phyloP scores from a whole-genome alignment of 1,139 yeast genomes.

The Hyphopichia fennica region DNA sequence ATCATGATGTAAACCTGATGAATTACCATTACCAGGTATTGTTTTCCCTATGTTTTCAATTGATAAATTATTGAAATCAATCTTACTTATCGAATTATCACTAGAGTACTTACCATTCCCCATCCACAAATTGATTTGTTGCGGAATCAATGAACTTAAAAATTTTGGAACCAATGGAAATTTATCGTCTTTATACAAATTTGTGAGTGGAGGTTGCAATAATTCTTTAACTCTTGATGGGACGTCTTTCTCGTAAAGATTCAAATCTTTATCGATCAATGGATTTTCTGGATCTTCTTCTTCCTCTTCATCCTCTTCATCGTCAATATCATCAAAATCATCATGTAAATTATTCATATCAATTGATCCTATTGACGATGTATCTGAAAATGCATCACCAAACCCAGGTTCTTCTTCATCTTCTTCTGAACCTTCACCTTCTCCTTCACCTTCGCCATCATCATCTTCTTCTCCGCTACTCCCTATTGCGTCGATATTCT shows the following conservation, averaged over 20 bases:
- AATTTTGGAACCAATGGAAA: slow-evolving; percentile 46
- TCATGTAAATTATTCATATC: slow-evolving; percentile 49
- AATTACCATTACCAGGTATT: slow-evolving; percentile 55
- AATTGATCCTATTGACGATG: slow-evolving; percentile 30
- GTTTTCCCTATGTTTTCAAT: slow-evolving; percentile 39
- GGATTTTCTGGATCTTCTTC: too few species aligned
- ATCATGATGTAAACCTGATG: slow-evolving; percentile 80
- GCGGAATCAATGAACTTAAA: slow-evolving; percentile 50
- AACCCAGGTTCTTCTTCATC: slow-evolving; percentile 20
- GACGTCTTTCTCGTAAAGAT: slow-evolving; percentile 14
- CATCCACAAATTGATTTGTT: slow-evolving; percentile 75
- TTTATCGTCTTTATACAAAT: slow-evolving; percentile 23
- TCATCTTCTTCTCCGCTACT: slow-evolving; percentile 3
- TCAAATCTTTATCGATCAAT: slow-evolving; percentile 11
- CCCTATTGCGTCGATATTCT: not conserved
- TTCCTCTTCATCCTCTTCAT: slow-evolving; percentile 15
- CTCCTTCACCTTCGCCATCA: slow-evolving; percentile 9
- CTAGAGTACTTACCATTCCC: slow-evolving; percentile 34
- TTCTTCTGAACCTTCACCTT: slow-evolving; percentile 13
- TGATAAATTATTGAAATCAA: slow-evolving; percentile 12
- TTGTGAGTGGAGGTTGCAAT: slow-evolving; percentile 63
- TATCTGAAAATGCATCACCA: slow-evolving; percentile 8
- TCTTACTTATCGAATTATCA: slow-evolving; percentile 8
- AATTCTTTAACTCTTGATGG: slow-evolving; percentile 38
- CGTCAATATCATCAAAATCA: slow-evolving; percentile 47